phyloP scores from a whole-genome alignment of 1,284 basidiomycete genomes.

The Cutaneotrichosporon curvatum region DNA sequence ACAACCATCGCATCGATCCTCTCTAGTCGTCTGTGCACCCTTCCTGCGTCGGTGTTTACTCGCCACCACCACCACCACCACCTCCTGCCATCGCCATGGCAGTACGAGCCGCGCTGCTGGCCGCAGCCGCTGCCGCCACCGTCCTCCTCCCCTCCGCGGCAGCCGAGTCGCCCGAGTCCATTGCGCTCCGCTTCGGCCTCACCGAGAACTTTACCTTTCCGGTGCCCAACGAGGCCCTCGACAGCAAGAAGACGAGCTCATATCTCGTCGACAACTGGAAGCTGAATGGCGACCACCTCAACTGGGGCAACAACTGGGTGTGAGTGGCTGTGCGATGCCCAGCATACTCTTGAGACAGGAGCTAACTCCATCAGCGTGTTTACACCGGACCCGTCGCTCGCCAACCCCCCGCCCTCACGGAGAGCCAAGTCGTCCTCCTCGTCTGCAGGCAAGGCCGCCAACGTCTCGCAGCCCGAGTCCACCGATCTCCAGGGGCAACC shows the following conservation, averaged over 20 bases:
- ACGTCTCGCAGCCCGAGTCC: constrained; percentile 17
- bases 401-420: no score
- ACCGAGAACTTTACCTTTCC: constrained; percentile 24
- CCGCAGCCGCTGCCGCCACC: background rate
- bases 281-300: constrained; percentile 24
- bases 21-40: no score
- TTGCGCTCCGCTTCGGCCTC: constrained; percentile 7
- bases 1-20: no score
- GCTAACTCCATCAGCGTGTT: constrained; percentile 7
- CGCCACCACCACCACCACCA: no score
- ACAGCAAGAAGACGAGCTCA: constrained; percentile 18
- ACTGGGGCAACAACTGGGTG: constrained; percentile 20
- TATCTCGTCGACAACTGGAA: constrained; percentile 32
- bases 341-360: constrained; percentile 3
- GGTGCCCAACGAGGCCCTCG: constrained; percentile 23
- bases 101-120: no score
- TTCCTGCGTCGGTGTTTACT: no score
- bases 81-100: no score
- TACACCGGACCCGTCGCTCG: no score
- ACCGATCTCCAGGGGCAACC: no score
- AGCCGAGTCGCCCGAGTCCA: background rate
- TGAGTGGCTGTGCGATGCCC: background rate
- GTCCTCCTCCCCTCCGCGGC: background rate
- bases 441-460: background rate
- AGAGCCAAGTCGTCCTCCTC: no score